Evolutionary conservation across 2,329 filamentous ascomycete genomes (phyloP).

Genomic region (Zalaria obscura): DNA sequence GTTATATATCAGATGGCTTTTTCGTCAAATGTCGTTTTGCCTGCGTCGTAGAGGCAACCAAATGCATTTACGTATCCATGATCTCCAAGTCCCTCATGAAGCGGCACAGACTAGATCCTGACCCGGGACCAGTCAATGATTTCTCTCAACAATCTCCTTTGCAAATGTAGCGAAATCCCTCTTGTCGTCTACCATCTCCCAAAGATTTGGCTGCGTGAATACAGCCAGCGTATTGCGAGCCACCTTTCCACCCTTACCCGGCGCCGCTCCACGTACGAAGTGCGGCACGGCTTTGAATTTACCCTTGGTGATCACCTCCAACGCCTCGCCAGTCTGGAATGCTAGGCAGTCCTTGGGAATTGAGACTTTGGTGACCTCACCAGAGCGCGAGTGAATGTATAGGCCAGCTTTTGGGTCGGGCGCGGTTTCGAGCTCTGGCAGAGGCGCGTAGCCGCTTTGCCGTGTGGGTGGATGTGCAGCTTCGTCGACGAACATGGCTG

Average conservation of each 20-base stretch:
- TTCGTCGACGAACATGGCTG: slow-evolving; percentile 93
- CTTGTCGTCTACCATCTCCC: slow-evolving; percentile 58
- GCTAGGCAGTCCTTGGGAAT: slow-evolving; percentile 86
- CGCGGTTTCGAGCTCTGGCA: slow-evolving; percentile 58
- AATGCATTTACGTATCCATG: too few species aligned
- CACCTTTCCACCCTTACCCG: slow-evolving; percentile 31
- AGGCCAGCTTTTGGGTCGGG: slow-evolving; percentile 77
- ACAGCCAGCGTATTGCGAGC: slow-evolving; percentile 76
- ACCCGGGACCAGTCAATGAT: slow-evolving; percentile 17
- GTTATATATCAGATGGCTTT: too few species aligned
- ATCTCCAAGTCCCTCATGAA: too few species aligned
- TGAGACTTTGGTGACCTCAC: slow-evolving; percentile 73
- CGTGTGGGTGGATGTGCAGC: slow-evolving; percentile 20
- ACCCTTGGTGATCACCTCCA: slow-evolving; percentile 83
- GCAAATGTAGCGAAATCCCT: slow-evolving; percentile 68
- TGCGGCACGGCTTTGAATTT: slow-evolving; percentile 90
- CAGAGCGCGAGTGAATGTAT: slow-evolving; percentile 83
- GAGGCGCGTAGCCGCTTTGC: slow-evolving; percentile 21
- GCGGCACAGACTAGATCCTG: too few species aligned
- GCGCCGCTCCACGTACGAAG: slow-evolving; percentile 68
- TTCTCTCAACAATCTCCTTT: slow-evolving; percentile 33
- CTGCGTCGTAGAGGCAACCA: too few species aligned
- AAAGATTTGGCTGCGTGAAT: slow-evolving; percentile 90
- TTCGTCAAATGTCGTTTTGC: too few species aligned
- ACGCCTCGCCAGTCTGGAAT: slow-evolving; percentile 87